A percentile compares a stretch with the other conserved stretches of the same genome.
phyloP scores from a whole-genome alignment of 1,139 yeast species.

The Lodderomyces beijingensis region DNA sequence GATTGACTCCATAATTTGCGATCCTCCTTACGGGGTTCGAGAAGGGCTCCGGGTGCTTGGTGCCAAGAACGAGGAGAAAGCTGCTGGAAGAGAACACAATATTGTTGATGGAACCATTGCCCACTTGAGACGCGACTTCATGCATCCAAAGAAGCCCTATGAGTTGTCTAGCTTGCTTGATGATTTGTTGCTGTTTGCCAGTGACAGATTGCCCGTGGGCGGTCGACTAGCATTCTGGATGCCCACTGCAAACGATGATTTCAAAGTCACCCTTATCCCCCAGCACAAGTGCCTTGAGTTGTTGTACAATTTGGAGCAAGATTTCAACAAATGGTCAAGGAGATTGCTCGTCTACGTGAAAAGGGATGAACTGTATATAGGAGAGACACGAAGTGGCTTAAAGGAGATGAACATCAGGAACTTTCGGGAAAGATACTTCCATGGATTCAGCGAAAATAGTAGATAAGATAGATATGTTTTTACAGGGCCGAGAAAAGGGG shows the following conservation, averaged over 20 bases:
- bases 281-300: conserved; percentile 71
- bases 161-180: conserved; percentile 71
- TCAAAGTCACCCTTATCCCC: conserved; percentile 69
- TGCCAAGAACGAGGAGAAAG: conserved; percentile 56
- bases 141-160: conserved; percentile 91
- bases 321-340: conserved; percentile 90
- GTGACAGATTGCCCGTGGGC: conserved; percentile 61
- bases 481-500: no score
- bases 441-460: conserved; percentile 50
- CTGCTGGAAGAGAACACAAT: conserved; percentile 63
- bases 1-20: conserved; percentile 85
- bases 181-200: conserved; percentile 71
- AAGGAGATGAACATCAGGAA: conserved; percentile 42
- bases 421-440: conserved; percentile 79
- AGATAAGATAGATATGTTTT: no score
- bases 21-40: conserved; percentile 97
- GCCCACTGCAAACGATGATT: conserved; percentile 95
- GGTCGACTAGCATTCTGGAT: conserved; percentile 95
- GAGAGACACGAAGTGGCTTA: conserved; percentile 49
- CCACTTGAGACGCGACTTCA: conserved; percentile 72
- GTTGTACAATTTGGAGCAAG: conserved; percentile 75
- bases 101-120: conserved; percentile 77
- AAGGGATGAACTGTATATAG: conserved; percentile 54
- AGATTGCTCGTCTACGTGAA: conserved; percentile 77
- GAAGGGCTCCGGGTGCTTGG: conserved; percentile 95